Conservation (phyloP, 2,329 filamentous ascomycete genomes). For the Arachnomyces sp. region DNA sequence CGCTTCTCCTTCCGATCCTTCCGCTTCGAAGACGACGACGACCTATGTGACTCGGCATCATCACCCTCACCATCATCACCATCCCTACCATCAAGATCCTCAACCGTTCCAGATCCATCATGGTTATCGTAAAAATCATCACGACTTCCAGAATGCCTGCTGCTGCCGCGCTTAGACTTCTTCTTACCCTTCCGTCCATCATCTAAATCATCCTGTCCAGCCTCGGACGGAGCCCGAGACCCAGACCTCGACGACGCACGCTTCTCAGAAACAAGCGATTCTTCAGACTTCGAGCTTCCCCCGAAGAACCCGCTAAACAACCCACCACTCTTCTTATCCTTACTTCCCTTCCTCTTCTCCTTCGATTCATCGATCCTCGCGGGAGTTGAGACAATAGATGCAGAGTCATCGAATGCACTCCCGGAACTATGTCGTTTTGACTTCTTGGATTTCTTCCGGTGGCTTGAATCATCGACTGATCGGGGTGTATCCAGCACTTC, state of each 20-base stretch:
- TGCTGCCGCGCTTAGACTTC: conserved; percentile 31
- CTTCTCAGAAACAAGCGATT: no score
- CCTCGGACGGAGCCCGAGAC: conserved; percentile 22
- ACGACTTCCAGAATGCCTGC: conserved; percentile 33
- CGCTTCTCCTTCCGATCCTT: conserved; percentile 23
- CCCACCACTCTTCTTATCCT: conserved; percentile 24
- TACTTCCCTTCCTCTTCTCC: conserved; percentile 21
- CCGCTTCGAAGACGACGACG: conserved; percentile 19
- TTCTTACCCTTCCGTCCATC: conserved; percentile 39
- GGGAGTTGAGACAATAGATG: conserved; percentile 27
- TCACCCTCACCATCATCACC: conserved; percentile 7
- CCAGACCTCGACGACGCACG: no score
- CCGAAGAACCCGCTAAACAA: conserved; percentile 32
- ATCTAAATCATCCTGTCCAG: conserved; percentile 30
- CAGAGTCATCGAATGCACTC: conserved; percentile 27
- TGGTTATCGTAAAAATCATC: conserved; percentile 37
- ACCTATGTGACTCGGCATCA: conserved; percentile 25
- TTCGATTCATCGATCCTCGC: conserved; percentile 23
- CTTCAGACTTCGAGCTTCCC: conserved; percentile 22
- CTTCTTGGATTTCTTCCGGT: conserved; percentile 20
- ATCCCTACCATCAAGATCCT: conserved; percentile 1
- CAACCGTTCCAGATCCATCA: conserved; percentile 18
- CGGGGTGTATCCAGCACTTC: conserved; percentile 22
- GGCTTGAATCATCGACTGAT: conserved; percentile 4
- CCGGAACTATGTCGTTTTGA: conserved; percentile 21